Base-by-base conservation (phyloP, 2,329 filamentous ascomycete genomes). In the Xylaria sp. region DNA sequence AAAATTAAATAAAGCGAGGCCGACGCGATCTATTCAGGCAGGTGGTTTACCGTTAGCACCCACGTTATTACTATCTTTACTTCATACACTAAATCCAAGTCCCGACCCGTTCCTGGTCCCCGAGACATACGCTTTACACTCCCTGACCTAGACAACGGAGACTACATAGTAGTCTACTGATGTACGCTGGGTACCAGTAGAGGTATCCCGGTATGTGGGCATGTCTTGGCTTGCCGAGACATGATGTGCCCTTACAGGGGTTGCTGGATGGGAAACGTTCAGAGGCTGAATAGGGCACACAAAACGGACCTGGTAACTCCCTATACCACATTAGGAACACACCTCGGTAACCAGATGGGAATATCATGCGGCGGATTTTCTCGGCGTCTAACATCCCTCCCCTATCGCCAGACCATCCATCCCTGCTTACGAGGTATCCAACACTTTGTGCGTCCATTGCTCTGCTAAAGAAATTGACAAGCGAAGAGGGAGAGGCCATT, bases 261-360 rank as follows among this genome's bases (percentile, higher is more conserved):
- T 18, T 18, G 8, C 51, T 12, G 15, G 2, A n/a, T 46, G 31
- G 39, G 10, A 58, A 46, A 31, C 28, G n/a, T 50, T 23, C 60
- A 63, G 51, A 60, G 56, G 66, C 60, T 57, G 56, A 65, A 68
- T 56, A 52, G 46, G 52, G 54, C 60, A 37, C 55, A 23, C 56
- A 50, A 61, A 39, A 61, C 50, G 58, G 58, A 31, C 31, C 66
- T 57, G 63, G 58, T 52, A 59, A 50, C 28, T 39, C 7, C 46
- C 66, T 3, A 18, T 34, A 28, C 51, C 10, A 25, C 3, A 12
- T 57, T 57, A 18, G 44, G 44, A 10, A 10, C 20, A 46, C 15
- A 10, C 2, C 8, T 37, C 52, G 54, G 37, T 31, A 37, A 65
- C 51, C 62, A 58, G 25, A 51, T 61, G 66, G 66, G 62, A 66